phyloP scores from a whole-genome alignment of 495 filamentous ascomycete genomes.

The Echria macrotheca region DNA sequence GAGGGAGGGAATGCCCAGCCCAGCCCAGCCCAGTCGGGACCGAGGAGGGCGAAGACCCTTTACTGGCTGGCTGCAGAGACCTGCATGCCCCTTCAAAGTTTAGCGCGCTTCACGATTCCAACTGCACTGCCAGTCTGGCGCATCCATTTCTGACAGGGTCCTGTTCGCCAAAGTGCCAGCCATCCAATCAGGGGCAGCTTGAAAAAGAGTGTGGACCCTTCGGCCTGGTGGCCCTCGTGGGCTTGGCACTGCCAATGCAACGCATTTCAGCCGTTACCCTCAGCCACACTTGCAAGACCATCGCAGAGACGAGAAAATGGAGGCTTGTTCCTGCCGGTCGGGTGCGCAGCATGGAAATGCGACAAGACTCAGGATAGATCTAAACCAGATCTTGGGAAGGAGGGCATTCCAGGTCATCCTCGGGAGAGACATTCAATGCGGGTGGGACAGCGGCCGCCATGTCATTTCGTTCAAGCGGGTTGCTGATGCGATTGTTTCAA shows the following conservation, averaged over 20 bases:
- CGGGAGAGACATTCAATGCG: too few relatives aligned
- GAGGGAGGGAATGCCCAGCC: conserved; percentile 5
- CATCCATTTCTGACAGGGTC: neutral
- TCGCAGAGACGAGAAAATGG: too few relatives aligned
- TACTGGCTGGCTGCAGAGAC: neutral
- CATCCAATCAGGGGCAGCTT: too few relatives aligned
- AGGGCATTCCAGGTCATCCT: too few relatives aligned
- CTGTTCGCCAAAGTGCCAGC: too few relatives aligned
- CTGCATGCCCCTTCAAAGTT: neutral
- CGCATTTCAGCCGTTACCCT: conserved; percentile 5
- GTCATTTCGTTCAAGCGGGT: too few relatives aligned
- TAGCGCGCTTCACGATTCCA: conserved; percentile 1
- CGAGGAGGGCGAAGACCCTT: neutral
- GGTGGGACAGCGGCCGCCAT: too few relatives aligned
- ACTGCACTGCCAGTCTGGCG: conserved; percentile 1
- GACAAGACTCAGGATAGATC: too few relatives aligned
- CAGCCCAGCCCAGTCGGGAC: conserved; percentile 1
- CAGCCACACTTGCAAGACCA: neutral
- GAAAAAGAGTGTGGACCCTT: neutral
- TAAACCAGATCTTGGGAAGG: too few relatives aligned
- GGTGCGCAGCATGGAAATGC: too few relatives aligned
- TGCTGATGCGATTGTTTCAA: too few relatives aligned
- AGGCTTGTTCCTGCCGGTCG: too few relatives aligned
- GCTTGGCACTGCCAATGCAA: neutral
- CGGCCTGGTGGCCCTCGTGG: neutral